Conservation (phyloP, 192 early-diverging fungal genomes). For the Rhizophagus prolifer region DNA sequence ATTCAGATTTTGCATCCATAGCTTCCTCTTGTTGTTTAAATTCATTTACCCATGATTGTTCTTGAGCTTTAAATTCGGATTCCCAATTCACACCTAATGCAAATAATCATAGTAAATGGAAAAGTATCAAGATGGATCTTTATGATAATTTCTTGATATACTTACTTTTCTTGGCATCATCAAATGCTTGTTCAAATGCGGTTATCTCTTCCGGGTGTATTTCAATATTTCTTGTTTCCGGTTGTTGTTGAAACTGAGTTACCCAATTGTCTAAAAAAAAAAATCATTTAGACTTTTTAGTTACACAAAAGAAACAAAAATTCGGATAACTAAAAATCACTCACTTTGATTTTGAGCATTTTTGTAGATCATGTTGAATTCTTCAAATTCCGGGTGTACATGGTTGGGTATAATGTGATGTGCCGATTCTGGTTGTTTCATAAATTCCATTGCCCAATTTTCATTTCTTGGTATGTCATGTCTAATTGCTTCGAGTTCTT, state of each 20-base stretch:
- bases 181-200: constrained; percentile 74
- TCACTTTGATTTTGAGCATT: constrained; percentile 12
- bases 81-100: constrained; percentile 48
- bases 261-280: constrained; percentile 40
- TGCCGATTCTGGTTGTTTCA: constrained; percentile 35
- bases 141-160: not conserved
- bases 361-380: constrained; percentile 46
- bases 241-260: constrained; percentile 46
- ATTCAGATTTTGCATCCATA: constrained; percentile 54
- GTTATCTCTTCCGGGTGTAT: constrained; percentile 48
- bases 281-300: not conserved
- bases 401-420: constrained; percentile 37
- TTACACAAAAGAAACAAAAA: not conserved
- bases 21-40: constrained; percentile 51
- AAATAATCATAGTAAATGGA: not conserved
- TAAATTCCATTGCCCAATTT: constrained; percentile 76
- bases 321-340: not conserved
- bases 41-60: constrained; percentile 54
- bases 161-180: constrained; percentile 53
- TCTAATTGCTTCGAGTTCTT: constrained; percentile 64
- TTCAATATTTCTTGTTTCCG: not conserved
- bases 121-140: not conserved
- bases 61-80: constrained; percentile 55
- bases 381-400: constrained; percentile 38
- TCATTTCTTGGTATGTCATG: constrained; percentile 21